phyloP scores from a whole-genome alignment of 352 stramenopile genomes.

The Globisporangium heterothallicum region DNA sequence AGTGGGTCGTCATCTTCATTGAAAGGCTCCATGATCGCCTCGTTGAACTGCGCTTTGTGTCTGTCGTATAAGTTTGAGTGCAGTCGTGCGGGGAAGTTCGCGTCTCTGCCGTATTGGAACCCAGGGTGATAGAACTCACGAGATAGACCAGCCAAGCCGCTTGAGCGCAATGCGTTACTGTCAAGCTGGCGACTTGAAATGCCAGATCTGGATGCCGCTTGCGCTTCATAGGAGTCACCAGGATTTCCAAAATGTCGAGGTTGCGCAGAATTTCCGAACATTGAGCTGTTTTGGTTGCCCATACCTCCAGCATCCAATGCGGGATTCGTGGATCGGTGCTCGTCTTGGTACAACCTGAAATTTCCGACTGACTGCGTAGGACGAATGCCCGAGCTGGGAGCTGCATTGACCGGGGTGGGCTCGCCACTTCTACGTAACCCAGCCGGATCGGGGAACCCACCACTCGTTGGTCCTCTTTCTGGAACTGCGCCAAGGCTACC shows the following conservation, averaged over 20 bases:
- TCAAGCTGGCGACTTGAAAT: constrained; percentile 3
- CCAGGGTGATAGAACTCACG: constrained; percentile 9
- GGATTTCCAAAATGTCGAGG: constrained; percentile 4
- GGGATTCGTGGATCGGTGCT: constrained; percentile 19
- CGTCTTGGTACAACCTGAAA: constrained; percentile 62
- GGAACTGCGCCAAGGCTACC: background rate
- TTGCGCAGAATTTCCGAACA: constrained; percentile 16
- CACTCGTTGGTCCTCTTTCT: constrained; percentile 10
- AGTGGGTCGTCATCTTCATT: constrained; percentile 73
- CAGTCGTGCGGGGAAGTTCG: constrained; percentile 46
- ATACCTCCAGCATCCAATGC: background rate
- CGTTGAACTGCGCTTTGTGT: constrained; percentile 68
- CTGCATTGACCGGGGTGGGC: constrained; percentile 12
- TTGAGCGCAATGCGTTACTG: background rate
- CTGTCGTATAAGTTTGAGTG: constrained; percentile 62
- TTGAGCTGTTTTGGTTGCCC: constrained; percentile 6
- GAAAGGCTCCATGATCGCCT: constrained; percentile 54
- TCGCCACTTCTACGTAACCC: constrained; percentile 19
- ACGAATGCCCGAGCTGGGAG: constrained; percentile 28
- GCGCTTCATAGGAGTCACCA: background rate
- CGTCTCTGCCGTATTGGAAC: constrained; percentile 38
- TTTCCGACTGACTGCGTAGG: constrained; percentile 70
- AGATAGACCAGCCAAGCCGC: background rate
- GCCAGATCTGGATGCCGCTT: background rate
- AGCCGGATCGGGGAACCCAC: constrained; percentile 17